Percentiles rank a stretch among this genome's conserved stretches.
Evolutionary conservation across 1,284 basidiomycete species (phyloP).

Genomic region (Thecaphora thlaspeos): DNA sequence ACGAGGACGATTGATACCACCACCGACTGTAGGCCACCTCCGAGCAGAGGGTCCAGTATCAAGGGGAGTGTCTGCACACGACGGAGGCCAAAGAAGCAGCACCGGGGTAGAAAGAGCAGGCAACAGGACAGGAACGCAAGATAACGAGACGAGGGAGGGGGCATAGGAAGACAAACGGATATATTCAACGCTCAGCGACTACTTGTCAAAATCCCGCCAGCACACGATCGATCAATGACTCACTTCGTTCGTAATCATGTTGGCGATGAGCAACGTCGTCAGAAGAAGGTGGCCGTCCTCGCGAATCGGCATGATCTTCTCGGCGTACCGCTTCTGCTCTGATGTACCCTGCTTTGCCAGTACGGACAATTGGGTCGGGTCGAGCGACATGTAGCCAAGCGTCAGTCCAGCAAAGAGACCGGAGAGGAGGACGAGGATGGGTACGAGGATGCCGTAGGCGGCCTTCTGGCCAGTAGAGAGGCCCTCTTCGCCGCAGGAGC

Average conservation of each 20-base stretch:
- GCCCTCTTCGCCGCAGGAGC: slow-evolving; percentile 11
- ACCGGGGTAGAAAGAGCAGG: too few relatives aligned
- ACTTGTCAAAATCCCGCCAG: too few relatives aligned
- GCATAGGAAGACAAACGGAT: too few relatives aligned
- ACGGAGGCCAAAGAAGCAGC: too few relatives aligned
- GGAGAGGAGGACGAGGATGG: slow-evolving; percentile 64
- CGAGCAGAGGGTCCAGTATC: slow-evolving; percentile 81
- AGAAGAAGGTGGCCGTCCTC: slow-evolving; percentile 60
- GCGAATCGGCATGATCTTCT: slow-evolving; percentile 81
- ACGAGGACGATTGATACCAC: slow-evolving; percentile 53
- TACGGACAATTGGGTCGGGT: slow-evolving; percentile 86
- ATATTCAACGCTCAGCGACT: too few relatives aligned
- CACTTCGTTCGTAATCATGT: slow-evolving; percentile 58
- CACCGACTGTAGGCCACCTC: slow-evolving; percentile 72
- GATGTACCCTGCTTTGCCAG: slow-evolving; percentile 78
- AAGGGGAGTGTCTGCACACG: slow-evolving; percentile 84
- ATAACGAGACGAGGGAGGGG: too few relatives aligned
- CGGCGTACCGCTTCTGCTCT: slow-evolving; percentile 75
- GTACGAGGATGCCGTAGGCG: slow-evolving; percentile 61
- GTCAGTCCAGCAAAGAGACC: slow-evolving; percentile 73
- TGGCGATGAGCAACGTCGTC: slow-evolving; percentile 56
- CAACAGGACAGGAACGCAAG: too few relatives aligned
- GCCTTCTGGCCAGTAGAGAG: slow-evolving; percentile 31
- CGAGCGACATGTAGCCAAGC: slow-evolving; percentile 87
- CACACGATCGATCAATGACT: too few relatives aligned